Conservation (phyloP, 2,329 filamentous ascomycete genomes). For the Fusarium papillatum region DNA sequence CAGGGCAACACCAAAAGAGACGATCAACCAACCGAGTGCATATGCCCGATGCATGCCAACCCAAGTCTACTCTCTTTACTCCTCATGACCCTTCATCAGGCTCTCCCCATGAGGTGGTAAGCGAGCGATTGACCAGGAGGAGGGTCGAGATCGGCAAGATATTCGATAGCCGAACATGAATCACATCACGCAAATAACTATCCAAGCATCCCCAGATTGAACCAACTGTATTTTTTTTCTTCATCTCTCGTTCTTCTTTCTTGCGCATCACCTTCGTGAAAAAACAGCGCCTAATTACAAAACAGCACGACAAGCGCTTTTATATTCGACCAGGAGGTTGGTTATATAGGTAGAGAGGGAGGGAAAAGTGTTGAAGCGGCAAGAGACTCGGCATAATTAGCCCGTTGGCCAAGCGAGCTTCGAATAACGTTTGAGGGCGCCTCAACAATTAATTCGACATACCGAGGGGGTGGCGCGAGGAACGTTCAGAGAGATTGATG, state of each 20-base stretch:
- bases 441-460: slow-evolving; percentile 19
- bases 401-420: slow-evolving; percentile 18
- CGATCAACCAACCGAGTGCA: slow-evolving; percentile 34
- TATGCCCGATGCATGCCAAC: slow-evolving; percentile 42
- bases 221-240: slow-evolving; percentile 38
- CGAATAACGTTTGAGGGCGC: slow-evolving; percentile 24
- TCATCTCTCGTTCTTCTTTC: slow-evolving; percentile 19
- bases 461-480: slow-evolving; percentile 19
- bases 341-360: slow-evolving; percentile 13
- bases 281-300: slow-evolving; percentile 46
- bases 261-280: slow-evolving; percentile 37
- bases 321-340: slow-evolving; percentile 37
- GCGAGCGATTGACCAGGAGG: slow-evolving; percentile 11
- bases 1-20: slow-evolving; percentile 23
- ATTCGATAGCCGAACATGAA: slow-evolving; percentile 32
- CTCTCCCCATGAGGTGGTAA: slow-evolving; percentile 23
- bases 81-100: slow-evolving; percentile 13
- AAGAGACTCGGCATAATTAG: slow-evolving; percentile 19
- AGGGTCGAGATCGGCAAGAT: slow-evolving; percentile 23
- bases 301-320: slow-evolving; percentile 44
- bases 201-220: slow-evolving; percentile 28
- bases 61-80: background rate
- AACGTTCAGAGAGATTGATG: slow-evolving; percentile 15
- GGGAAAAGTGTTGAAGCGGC: background rate
- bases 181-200: slow-evolving; percentile 20